These are phyloP conservation scores for Fonsecaea nubica DNA, from an alignment of 2,329 filamentous ascomycete species.

Conservation along the genomic window DNA sequence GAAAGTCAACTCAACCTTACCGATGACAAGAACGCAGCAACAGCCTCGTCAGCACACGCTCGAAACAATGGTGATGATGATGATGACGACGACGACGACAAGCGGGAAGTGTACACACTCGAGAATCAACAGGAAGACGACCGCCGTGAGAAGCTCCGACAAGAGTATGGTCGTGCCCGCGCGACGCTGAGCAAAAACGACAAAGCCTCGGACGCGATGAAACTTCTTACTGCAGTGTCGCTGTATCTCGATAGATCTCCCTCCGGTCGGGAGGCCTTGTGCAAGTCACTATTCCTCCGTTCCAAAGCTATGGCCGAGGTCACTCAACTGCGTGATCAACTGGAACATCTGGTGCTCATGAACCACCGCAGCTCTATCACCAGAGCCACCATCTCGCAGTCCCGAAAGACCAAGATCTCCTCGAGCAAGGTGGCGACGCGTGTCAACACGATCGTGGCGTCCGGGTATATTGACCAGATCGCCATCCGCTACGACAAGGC, in stretches of 20 bases:
- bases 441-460: conserved; percentile 88
- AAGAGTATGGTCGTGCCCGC: conserved; percentile 73
- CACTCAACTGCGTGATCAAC: conserved; percentile 79
- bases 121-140: conserved; percentile 75
- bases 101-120: conserved; percentile 60
- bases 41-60: not conserved
- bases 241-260: conserved; percentile 71
- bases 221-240: conserved; percentile 85
- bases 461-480: conserved; percentile 92
- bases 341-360: conserved; percentile 77
- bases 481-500: conserved; percentile 90
- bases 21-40: conserved; percentile 33
- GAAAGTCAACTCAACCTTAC: conserved; percentile 76
- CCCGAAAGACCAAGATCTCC: conserved; percentile 60
- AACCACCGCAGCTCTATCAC: conserved; percentile 65
- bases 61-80: not conserved
- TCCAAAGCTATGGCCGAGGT: conserved; percentile 88
- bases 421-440: conserved; percentile 72
- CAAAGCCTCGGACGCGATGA: conserved; percentile 84
- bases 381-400: conserved; percentile 70
- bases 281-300: conserved; percentile 81
- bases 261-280: conserved; percentile 68
- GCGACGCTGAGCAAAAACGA: conserved; percentile 81
- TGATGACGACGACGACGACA: conserved; percentile 48
- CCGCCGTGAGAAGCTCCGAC: conserved; percentile 68